A percentile compares a stretch with the other conserved stretches of the same genome.
phyloP scores from a whole-genome alignment of 257 asterid genomes.

The Salvia miltiorrhiza region DNA sequence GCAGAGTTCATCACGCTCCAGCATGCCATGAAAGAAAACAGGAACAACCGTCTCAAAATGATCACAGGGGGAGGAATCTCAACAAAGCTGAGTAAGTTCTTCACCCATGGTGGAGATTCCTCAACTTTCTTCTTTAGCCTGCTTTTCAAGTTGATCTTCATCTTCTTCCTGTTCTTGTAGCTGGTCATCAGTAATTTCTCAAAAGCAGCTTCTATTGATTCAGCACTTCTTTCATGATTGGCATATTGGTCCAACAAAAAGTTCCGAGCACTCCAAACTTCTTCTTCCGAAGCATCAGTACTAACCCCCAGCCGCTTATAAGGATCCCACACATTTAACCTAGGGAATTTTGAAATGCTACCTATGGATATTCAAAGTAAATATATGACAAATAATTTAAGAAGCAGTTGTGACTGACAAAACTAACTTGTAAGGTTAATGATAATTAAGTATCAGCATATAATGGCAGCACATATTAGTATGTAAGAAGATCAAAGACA shows the following conservation, averaged over 20 bases:
- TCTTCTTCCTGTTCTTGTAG: constrained; percentile 69
- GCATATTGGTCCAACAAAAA: constrained; percentile 75
- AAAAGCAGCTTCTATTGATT: constrained; percentile 88
- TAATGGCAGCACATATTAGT: neutral
- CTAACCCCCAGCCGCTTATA: constrained; percentile 81
- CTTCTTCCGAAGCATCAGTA: constrained; percentile 86
- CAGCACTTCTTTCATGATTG: constrained; percentile 72
- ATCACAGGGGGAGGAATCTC: constrained; percentile 84
- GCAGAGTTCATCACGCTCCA: constrained; percentile 98
- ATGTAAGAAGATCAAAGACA: neutral
- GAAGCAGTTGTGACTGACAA: neutral
- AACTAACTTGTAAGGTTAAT: neutral
- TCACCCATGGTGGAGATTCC: constrained; percentile 96
- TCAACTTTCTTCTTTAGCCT: constrained; percentile 88
- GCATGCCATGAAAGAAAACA: constrained; percentile 88
- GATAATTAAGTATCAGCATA: neutral
- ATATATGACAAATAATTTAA: constrained; percentile 1
- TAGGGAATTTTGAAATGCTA: constrained; percentile 46
- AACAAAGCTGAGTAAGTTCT: constrained; percentile 74
- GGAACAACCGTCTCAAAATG: constrained; percentile 83
- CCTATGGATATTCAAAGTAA: constrained; percentile 39
- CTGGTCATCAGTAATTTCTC: constrained; percentile 86
- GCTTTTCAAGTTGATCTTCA: constrained; percentile 89
- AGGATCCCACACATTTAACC: constrained; percentile 82
- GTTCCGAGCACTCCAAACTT: constrained; percentile 94